Base-by-base conservation (phyloP, 2,329 filamentous ascomycete genomes). In the Paraconiothyrium sp. region DNA sequence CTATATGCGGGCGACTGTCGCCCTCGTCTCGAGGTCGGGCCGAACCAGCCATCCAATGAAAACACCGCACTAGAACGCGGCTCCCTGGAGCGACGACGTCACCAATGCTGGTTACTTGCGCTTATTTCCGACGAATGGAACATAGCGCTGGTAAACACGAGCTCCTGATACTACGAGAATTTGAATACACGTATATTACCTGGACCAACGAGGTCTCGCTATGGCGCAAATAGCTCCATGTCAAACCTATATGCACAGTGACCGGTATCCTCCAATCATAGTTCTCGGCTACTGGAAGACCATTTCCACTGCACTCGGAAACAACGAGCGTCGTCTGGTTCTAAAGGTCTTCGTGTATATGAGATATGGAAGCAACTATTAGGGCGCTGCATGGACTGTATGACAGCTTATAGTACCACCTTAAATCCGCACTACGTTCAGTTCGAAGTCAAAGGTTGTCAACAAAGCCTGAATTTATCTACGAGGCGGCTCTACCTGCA, bases 401-500 rank as follows among this genome's bases (percentile, higher is more conserved):
- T 37, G 11, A 37, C 35, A 14, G 14, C 35, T 6, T 10, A 37
- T 10, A 37, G 14, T 11, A 10, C 35, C 2, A 9, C 11, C 11
- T 14, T 37, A 10, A 5, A 3, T 6, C 14, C 27, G 2, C 35
- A 14, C 35, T 20, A 37, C 35, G 20, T 11, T 7, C 44, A 24
- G 11, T 24, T 16, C 10, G 2, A 34, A 34, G 32, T 4, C 6
- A 34, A 35, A 20, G 24, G 14, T 14, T 51, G 5, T 16, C 27
- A 32, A 10, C 27, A 51, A 11, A 34, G 47, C 35, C 13, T 51
- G 14, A 2, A 58, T 51, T 30, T 43, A 32, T n/a, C 24, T 16
- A 44, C 39, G 10, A 22, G 11, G 6, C 27, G 16, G 22, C 14
- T 51, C 63, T 67, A 67, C 57, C 66, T 68, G 16, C 64, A 52